Evolutionary conservation across 2,329 filamentous ascomycete genomes (phyloP), one percentile per base, ranked within the genome.

Genomic region (Aspergillus alliaceus): DNA sequence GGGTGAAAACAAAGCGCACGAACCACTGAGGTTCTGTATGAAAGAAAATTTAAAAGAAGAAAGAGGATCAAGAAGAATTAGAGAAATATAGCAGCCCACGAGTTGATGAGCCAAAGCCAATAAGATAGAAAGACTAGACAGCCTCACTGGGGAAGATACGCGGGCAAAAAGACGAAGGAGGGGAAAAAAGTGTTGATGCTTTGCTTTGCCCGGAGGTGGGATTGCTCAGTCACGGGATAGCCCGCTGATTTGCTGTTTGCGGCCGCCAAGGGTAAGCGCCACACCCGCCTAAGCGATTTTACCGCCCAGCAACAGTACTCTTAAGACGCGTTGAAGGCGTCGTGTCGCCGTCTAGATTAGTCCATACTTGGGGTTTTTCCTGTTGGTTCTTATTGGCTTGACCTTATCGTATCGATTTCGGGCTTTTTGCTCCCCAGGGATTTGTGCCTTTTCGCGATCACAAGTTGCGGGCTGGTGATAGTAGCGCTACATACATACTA

Each of bases 1-100:
- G 64, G 66, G 68, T 65, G 58, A 67, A 66, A 67, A 68, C 51
- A 66, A 70, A 68, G 66, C 63, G 64, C 67, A 65, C 68, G 61
- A 48, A 64, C 62, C 44, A 59, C 58, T 59, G 51, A 49, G 29
- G 18, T 32, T 32, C 29, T 20, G 22, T 56, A 58, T 57, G 62
- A 58, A 55, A 62, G 57, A 32, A 48, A 47, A 48, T 32, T 27
- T 58, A 55, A 60, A 47, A 47, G 35, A n/a, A 35, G 44, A 42
- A 37, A 52, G 31, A 51, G 24, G 50, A 29, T 39, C 39, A 51
- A 46, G 49, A 58, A 34, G 53, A 20, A 44, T 49, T 55, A 56
- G 53, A 40, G 49, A 51, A 53, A 47, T 62, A 59, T 62, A 59
- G 51, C 44, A 57, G 57, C 34, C 32, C 42, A 60, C 59, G 63